Evolutionary conservation across 73 alveolate species (phyloP), one percentile per base, ranked within the genome.

Genomic region (Paramecium pentaurelia): DNA sequence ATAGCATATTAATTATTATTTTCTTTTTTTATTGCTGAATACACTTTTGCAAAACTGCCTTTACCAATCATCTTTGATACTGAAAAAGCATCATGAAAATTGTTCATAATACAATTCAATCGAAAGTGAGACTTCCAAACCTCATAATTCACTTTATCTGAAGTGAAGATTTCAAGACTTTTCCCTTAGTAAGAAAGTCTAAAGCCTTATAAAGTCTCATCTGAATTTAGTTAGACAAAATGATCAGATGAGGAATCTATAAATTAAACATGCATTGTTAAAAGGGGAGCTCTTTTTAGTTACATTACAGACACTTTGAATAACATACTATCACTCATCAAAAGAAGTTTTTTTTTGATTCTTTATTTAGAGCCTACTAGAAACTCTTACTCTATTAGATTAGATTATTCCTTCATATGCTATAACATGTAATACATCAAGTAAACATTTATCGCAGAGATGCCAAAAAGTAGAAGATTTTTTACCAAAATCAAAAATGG

Each of bases 41-140:
- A 94, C 3, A 94, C 97, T 32, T 88, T 94, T 20, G 95, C 97
- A 94, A 83, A 94, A 28, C 93, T 86, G 11, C 97, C 97, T 36
- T 88, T 86, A 0, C 97, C 97, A 80, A 94, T 93, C 59, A 83
- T 70, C 71, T 94, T 94, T 18, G 71, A 47, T n/a, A 80, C 91
- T 36, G 58, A 38, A 47, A 42, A 80, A 11, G 71, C 36, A 45
- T 44, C 91, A 80, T 80, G 91, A 49, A 80, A 80, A 47, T 49
- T 27, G 7, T 80, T 44, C 47, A 80, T 14, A 25, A 80, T 25
- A 16, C 77, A 45, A 4, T 27, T 27, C 27, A 25, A 11, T 49
- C 73, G 49, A 60, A 80, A 47, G 18, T 80, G 58, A 22, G 71
- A 22, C 28, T 80, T 80, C 91, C 91, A 80, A 22, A 38, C 45